Evolutionary conservation across 108 stramenopile species (phyloP).

Genomic region (Fistulifera pelliculosa): DNA sequence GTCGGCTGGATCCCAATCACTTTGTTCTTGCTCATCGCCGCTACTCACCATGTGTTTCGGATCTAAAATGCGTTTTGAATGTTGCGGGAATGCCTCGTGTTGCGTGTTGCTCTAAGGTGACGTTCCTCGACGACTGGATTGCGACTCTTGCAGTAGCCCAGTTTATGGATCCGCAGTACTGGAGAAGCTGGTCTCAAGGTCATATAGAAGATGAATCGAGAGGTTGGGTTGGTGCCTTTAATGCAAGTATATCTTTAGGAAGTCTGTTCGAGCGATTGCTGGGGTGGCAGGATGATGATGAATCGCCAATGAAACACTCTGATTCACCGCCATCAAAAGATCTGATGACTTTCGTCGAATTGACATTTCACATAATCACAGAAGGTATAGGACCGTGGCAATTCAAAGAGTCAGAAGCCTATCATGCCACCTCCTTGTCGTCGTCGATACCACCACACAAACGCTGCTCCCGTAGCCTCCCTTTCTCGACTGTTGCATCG

Average conservation of each 20-base stretch:
- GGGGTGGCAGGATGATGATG: slow-evolving; percentile 58
- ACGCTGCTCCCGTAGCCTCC: slow-evolving; percentile 46
- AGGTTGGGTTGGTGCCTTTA: slow-evolving; percentile 92
- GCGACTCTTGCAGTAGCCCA: slow-evolving; percentile 62
- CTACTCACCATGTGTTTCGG: slow-evolving; percentile 83
- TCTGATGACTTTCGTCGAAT: slow-evolving; percentile 51
- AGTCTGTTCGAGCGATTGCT: slow-evolving; percentile 72
- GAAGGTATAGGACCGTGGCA: slow-evolving; percentile 60
- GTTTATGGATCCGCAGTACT: slow-evolving; percentile 71
- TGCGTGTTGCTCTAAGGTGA: slow-evolving; percentile 40
- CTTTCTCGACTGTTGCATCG: slow-evolving; percentile 62
- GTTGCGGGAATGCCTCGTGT: slow-evolving; percentile 81
- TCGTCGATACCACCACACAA: slow-evolving; percentile 29
- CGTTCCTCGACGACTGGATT: slow-evolving; percentile 53
- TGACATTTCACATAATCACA: slow-evolving; percentile 47
- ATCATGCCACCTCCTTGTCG: slow-evolving; percentile 36
- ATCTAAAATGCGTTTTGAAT: slow-evolving; percentile 90
- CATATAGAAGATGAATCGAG: slow-evolving; percentile 80
- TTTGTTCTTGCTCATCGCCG: slow-evolving; percentile 71
- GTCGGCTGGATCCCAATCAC: slow-evolving; percentile 57
- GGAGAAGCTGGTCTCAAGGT: slow-evolving; percentile 50
- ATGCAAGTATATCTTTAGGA: slow-evolving; percentile 74
- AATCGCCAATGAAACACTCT: slow-evolving; percentile 41
- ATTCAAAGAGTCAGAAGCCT: slow-evolving; percentile 36
- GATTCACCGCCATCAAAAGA: slow-evolving; percentile 44